Base-by-base conservation (phyloP, 163 green algal genomes). In the Scenedesmus sp. region DNA sequence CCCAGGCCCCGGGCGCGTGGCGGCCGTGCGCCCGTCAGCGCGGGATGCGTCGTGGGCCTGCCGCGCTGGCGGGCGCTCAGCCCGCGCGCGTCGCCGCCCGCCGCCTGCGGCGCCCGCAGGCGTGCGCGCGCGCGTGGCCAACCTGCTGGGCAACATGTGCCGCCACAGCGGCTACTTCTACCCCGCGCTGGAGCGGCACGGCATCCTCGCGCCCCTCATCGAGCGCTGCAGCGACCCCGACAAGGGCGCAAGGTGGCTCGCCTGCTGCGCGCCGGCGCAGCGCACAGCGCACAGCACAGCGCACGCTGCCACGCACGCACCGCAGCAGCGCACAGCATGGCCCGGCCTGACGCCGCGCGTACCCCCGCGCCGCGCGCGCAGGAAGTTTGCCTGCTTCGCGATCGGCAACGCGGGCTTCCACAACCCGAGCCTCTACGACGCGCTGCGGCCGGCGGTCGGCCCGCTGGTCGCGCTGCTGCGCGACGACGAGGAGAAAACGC, bases 301-400 rank as follows among this genome's bases (percentile, higher is more conserved):
- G n/a, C n/a, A n/a, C n/a, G n/a, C n/a, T n/a, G n/a, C n/a, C n/a
- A n/a, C n/a, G n/a, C n/a, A n/a, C n/a, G n/a, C n/a, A n/a, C n/a
- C n/a, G n/a, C n/a, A n/a, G n/a, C n/a, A n/a, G n/a, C n/a, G n/a
- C n/a, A n/a, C n/a, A n/a, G n/a, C n/a, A n/a, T n/a, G n/a, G n/a
- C n/a, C n/a, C n/a, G n/a, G n/a, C n/a, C n/a, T n/a, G n/a, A n/a
- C n/a, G n/a, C n/a, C n/a, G n/a, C n/a, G n/a, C n/a, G n/a, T n/a
- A n/a, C n/a, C n/a, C n/a, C n/a, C n/a, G n/a, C n/a, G n/a, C n/a
- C 39, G 39, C 39, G 29, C 28, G 33, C 9, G 5, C 71, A 73
- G 96, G 75, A 99, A 98, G 84, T 99, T 98, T 90, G 95, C 96
- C 24, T 98, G 94, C 90, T 99, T 99, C 63, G 96, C 96, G 0